Evolutionary conservation across 345 rosid species (phyloP), one percentile per base, ranked within the genome.

Genomic region (Aurinia saxatilis): DNA sequence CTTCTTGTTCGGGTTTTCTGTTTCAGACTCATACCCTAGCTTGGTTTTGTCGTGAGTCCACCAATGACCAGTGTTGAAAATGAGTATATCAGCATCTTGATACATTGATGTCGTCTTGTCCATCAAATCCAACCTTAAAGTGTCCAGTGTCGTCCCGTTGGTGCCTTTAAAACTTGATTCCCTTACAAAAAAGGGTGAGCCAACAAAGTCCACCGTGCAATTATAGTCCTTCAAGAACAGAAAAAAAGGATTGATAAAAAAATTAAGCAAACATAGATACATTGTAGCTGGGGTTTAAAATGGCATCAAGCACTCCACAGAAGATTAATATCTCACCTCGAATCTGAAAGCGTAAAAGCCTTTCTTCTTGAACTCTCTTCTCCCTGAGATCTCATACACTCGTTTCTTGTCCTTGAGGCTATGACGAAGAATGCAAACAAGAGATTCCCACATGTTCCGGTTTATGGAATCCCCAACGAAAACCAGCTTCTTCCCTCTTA

Each of bases 41-140:
- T 93, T 84, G 29, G 96, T 92, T 82, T 92, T 92, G 64, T 89
- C 98, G 31, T 92, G 96, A 14, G 96, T 92, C 98, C 98, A 89
- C 96, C 98, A 85, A 65, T 89, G 98, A 50, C 98, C 98, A 0
- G 96, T 85, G 63, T 89, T 92, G 77, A 89, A 92, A 55, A 89
- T 68, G 21, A 92, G 67, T 48, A 89, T 69, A 58, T 92, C 95
- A 17, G 98, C 89, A 61, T 87, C 93, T 14, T 59, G 75, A 60
- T 87, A 92, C 87, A 69, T 87, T 3, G 80, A 72, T 7, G 91
- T 83, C 1, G 93, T 73, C 55, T 50, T 63, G 66, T 84, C 95
- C 91, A 92, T 89, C 80, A 89, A 33, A 67, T 92, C 98, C 79
- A 92, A 74, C 71, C 96, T 78, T 30, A 92, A 58, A 1, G 95